phyloP scores from a whole-genome alignment of 345 rosid species.

The Melaleuca alternifolia region DNA sequence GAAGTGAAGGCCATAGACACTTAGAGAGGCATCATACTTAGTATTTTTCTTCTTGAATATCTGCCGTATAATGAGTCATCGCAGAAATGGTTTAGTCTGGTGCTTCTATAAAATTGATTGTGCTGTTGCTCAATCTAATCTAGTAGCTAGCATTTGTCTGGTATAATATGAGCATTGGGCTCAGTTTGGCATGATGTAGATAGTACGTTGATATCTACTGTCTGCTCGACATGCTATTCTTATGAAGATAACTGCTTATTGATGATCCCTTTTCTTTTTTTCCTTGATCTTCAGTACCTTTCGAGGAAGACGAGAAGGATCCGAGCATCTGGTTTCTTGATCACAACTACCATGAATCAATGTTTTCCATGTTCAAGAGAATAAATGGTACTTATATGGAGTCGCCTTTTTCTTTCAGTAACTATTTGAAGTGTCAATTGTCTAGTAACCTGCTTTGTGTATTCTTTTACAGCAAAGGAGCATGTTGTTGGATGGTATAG shows the following conservation, averaged over 20 bases:
- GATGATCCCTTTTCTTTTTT: neutral
- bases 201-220: neutral
- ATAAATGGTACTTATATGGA: conserved; percentile 48
- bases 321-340: conserved; percentile 91
- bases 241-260: neutral
- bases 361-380: conserved; percentile 98
- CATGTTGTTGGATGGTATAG: conserved; percentile 98
- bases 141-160: neutral
- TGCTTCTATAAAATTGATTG: neutral
- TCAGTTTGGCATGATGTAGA: neutral
- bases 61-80: neutral
- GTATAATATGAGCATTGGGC: neutral
- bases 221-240: neutral
- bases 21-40: neutral
- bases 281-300: conserved; percentile 53
- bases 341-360: conserved; percentile 92
- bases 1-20: neutral
- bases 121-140: neutral
- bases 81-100: neutral
- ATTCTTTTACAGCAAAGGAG: conserved; percentile 64
- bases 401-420: neutral
- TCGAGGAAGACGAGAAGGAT: conserved; percentile 95
- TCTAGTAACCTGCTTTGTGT: neutral
- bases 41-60: neutral
- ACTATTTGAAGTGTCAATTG: neutral